Base-by-base conservation (phyloP, 2,329 filamentous ascomycete species). In the Plenodomus tracheiphilus region DNA sequence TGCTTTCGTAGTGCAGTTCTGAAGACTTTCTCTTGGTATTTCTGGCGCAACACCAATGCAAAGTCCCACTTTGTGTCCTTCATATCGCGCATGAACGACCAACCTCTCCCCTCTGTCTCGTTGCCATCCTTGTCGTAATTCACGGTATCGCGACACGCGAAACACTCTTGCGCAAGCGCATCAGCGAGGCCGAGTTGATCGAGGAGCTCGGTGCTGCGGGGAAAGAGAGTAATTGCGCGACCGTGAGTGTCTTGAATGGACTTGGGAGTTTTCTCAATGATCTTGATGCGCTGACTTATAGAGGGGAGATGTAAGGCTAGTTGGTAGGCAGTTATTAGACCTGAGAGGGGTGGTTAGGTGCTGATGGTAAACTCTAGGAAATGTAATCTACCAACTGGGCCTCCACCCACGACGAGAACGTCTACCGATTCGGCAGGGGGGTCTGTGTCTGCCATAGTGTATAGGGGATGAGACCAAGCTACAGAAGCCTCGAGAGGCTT, bases 41-140 rank as follows among this genome's bases (percentile, higher is more conserved):
- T 82, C 64, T 84, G 80, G 15, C 81, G 71, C 44, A 84, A 58
- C 1, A 82, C 79, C n/a, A 82, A 67, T 0, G 75, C 73, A 57
- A 81, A 83, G 51, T 80, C 75, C 66, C 77, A 82, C 20, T 69
- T 67, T 1, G 79, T 80, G 47, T 80, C 77, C 30, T 73, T 75
- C 70, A 82, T 81, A 30, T 77, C 70, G 55, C 81, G 76, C 75
- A 83, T 79, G 50, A 81, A 81, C 22, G 71, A 74, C 78, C 78
- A 81, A 1, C 76, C 78, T 43, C 78, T 65, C 2, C 76, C 77
- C 3, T 72, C 56, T 16, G 75, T 68, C 51, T 77, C 74, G 34
- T 79, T 68, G 15, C 80, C 79, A 40, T 74, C 39, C 21, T 54
- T 59, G 41, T 81, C 72, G 64, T 81, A 82, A 4, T 75, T 76